Evolutionary conservation across 2,329 filamentous ascomycete species (phyloP).

Genomic region (Gyromitra esculenta): DNA sequence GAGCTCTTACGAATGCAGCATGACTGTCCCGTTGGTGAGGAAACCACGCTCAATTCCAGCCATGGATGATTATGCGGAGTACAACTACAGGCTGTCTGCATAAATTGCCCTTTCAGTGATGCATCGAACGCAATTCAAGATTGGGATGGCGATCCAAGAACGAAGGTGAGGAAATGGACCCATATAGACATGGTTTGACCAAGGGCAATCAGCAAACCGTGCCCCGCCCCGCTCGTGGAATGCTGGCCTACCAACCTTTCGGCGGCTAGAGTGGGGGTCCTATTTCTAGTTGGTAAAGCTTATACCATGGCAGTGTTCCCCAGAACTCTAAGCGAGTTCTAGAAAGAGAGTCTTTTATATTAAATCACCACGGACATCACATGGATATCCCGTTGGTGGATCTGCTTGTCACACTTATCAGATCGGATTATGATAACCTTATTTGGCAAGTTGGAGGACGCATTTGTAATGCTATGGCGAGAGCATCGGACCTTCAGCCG

Average conservation of each 20-base stretch:
- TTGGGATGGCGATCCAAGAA: background rate
- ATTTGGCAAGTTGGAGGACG: slow-evolving; percentile 7
- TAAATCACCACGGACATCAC: background rate
- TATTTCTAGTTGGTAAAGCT: background rate
- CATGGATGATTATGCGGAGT: too few species aligned
- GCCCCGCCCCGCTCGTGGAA: background rate
- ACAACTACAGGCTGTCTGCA: too few species aligned
- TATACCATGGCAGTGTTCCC: background rate
- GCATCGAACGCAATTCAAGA: background rate
- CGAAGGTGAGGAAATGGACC: background rate
- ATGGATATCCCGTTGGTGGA: slow-evolving; percentile 4
- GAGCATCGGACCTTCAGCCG: background rate
- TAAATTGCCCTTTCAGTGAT: background rate
- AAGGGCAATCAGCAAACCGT: background rate
- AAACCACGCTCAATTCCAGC: background rate
- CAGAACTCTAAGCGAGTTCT: slow-evolving; percentile 2
- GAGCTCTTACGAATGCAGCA: background rate
- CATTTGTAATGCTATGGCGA: background rate
- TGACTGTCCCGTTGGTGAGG: too few species aligned
- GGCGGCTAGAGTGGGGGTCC: background rate
- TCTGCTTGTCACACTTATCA: slow-evolving; percentile 27
- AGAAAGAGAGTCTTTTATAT: background rate
- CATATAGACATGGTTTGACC: background rate
- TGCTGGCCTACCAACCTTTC: background rate
- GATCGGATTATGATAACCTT: slow-evolving; percentile 26